Evolutionary conservation across 2,329 filamentous ascomycete species (phyloP), one percentile per base, ranked within the genome.

Genomic region (Alternaria longipes): DNA sequence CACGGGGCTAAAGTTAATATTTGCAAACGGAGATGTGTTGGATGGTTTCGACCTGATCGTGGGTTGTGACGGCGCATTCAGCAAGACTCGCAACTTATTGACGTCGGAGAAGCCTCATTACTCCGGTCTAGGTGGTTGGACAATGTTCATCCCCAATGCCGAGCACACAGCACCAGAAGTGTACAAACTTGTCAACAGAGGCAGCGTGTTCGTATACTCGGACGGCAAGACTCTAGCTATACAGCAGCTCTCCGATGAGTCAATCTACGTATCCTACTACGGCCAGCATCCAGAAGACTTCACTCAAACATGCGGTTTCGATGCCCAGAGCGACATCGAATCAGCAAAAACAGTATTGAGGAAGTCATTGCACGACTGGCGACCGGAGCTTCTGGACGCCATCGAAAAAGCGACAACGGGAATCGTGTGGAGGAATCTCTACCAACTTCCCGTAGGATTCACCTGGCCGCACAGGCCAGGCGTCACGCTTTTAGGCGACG

Each of bases 51-150:
- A 83, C 63, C 68, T 83, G 11, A 69, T 83, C 26, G 77, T 84
- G 24, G 81, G 82, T 8, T 80, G 80, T 9, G 82, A 83, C 51
- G 81, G 81, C 9, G 80, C 80, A 5, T 83, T 77, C 74, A 78
- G 74, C 51, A 80, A 79, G 60, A 75, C 79, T 2, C 73, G 80
- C 8, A 64, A 64, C 26, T 45, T 76, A 2, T 59, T 81, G 1
- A 73, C 68, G 6, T 44, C 69, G 9, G 71, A 68, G 16, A 69
- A 66, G 46, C 80, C 80, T 3, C 73, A 70, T 59, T 80, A 79
- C 47, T 72, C 74, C 9, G 80, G 81, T 4, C 62, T 81, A 16
- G 70, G 64, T 11, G 76, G 78, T 7, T 75, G 78, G 50, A 59
- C 64, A 3, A 67, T 78, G 56, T 60, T 54, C 12, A 76, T 81